Evolutionary conservation across 2,329 filamentous ascomycete genomes (phyloP).

Genomic region (Trichoderma sp.): DNA sequence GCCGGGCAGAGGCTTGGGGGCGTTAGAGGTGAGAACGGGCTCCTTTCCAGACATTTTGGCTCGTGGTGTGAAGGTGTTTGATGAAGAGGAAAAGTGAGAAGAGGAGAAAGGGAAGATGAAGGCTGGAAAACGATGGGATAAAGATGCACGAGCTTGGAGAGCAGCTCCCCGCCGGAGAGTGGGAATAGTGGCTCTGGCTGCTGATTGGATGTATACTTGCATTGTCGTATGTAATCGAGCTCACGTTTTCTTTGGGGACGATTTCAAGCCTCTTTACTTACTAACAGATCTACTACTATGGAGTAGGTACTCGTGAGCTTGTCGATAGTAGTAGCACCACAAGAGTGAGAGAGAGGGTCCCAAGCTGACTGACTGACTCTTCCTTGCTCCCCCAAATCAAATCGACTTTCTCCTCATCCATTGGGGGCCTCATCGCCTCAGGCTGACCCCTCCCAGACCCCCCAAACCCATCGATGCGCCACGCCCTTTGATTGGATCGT

Average conservation of each 20-base stretch:
- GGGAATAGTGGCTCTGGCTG: not conserved
- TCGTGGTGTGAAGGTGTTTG: not conserved
- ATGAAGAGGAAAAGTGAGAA: not conserved
- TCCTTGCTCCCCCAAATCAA: not conserved
- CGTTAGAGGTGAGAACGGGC: constrained; percentile 43
- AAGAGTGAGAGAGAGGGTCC: not conserved
- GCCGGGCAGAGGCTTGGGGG: constrained; percentile 42
- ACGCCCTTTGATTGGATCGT: not conserved
- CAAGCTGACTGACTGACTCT: not conserved
- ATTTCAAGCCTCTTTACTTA: not conserved
- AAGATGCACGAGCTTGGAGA: not conserved
- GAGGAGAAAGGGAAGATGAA: not conserved
- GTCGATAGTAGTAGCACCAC: not conserved
- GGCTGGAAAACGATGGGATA: constrained; percentile 8
- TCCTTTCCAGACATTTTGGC: constrained; percentile 38
- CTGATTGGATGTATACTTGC: not conserved
- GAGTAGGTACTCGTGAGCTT: not conserved
- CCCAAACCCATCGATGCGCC: not conserved
- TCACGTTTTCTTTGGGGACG: not conserved
- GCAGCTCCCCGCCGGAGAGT: not conserved
- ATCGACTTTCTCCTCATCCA: not conserved
- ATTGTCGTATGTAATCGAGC: not conserved
- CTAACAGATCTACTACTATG: not conserved
- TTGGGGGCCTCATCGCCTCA: not conserved
- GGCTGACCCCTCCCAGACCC: not conserved